A percentile compares a stretch with the other conserved stretches of the same genome.
These are phyloP conservation scores for Bipolaris cookei DNA, from an alignment of 2,329 filamentous ascomycete genomes.

Conservation along the genomic window DNA sequence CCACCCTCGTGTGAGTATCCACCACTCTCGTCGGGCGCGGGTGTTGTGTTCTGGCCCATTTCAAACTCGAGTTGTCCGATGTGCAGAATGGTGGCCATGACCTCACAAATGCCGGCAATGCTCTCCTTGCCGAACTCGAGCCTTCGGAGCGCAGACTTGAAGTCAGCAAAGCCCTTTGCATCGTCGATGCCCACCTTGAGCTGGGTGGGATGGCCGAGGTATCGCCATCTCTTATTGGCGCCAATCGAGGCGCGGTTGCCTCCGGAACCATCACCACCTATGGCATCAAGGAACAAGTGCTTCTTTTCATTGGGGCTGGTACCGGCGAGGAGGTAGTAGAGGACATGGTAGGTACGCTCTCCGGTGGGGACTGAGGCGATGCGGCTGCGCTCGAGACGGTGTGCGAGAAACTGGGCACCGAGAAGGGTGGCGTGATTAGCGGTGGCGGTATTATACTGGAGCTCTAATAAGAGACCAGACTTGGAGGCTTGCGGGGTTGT, in stretches of 20 bases:
- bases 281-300: constrained; percentile 72
- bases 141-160: constrained; percentile 93
- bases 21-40: constrained; percentile 86
- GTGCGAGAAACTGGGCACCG: constrained; percentile 92
- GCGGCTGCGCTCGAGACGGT: constrained; percentile 88
- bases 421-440: constrained; percentile 85
- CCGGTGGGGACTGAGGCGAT: constrained; percentile 92
- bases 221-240: constrained; percentile 88
- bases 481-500: constrained; percentile 96
- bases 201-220: constrained; percentile 93
- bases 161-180: constrained; percentile 91
- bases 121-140: constrained; percentile 92
- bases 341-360: constrained; percentile 92
- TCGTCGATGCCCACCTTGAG: constrained; percentile 98
- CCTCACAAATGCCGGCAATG: constrained; percentile 95
- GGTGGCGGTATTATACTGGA: constrained; percentile 93
- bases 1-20: constrained; percentile 95
- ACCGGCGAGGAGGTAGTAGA: constrained; percentile 94
- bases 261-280: constrained; percentile 56
- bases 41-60: constrained; percentile 78
- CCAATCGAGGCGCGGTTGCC: constrained; percentile 62
- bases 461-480: constrained; percentile 90
- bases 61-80: constrained; percentile 96
- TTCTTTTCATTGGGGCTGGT: constrained; percentile 89
- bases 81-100: constrained; percentile 92